These are phyloP conservation scores for Magnaporthiopsis rhizophila DNA, from an alignment of 2,329 filamentous ascomycete genomes.

Conservation along the genomic window DNA sequence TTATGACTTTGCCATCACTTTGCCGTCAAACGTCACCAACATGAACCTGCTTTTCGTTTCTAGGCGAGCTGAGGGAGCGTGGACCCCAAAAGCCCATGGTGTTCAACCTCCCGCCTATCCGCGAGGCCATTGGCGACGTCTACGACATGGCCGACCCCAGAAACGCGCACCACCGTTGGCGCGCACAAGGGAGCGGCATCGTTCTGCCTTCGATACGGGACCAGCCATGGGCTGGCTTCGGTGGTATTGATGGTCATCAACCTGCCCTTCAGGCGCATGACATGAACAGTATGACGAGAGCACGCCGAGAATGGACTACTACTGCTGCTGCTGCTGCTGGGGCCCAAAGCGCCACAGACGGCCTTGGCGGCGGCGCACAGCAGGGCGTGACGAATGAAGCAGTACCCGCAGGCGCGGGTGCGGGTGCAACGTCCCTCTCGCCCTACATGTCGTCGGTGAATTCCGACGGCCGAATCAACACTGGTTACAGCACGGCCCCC, in stretches of 20 bases:
- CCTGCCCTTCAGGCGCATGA: not conserved
- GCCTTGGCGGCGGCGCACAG: not conserved
- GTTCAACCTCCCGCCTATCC: not conserved
- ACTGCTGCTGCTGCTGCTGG: too few species aligned
- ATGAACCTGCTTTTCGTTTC: not conserved
- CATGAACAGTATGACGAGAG: not conserved
- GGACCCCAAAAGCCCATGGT: slow-evolving; percentile 7
- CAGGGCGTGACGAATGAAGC: not conserved
- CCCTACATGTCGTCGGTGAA: not conserved
- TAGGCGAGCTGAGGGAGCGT: slow-evolving; percentile 11
- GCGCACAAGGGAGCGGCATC: not conserved
- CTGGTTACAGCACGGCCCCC: not conserved
- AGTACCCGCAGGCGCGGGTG: not conserved
- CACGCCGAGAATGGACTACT: not conserved
- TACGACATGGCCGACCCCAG: not conserved
- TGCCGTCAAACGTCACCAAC: not conserved
- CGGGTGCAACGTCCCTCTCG: not conserved
- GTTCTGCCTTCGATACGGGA: not conserved
- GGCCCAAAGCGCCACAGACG: not conserved
- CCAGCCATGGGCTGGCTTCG: not conserved
- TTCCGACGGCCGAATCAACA: not conserved
- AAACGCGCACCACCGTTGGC: too few species aligned
- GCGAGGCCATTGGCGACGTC: not conserved
- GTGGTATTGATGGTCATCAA: not conserved
- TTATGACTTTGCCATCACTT: not conserved